Base-by-base conservation (phyloP, 352 stramenopile genomes). In the Globisporangium iwayamae region DNA sequence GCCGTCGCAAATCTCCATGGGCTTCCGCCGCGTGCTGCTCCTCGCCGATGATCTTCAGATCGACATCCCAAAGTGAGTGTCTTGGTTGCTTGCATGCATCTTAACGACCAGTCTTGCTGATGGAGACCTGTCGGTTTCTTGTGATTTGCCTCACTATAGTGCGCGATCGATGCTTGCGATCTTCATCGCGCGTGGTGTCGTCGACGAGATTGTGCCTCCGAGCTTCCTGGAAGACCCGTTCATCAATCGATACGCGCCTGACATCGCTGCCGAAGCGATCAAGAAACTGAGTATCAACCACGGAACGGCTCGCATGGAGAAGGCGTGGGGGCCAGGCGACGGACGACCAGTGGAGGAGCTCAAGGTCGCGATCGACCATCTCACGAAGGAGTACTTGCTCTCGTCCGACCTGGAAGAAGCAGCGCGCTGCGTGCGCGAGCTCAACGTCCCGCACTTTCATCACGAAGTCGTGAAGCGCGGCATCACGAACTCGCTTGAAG, bases 161-260 rank as follows among this genome's bases (percentile, higher is more conserved):
- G 89, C 89, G 56, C 81, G 96, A 69, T 90, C 83, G 48, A 98
- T 98, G 85, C 80, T 99, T 32, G 87, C 94, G 41, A 98, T 96
- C 67, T 99, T 99, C 80, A 79, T 98, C 34, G 98, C 97, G 4
- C 91, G 98, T 25, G 97, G 97, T 5, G 96, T 99, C 10, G 96
- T 98, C 41, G 98, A 99, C 69, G 98, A 99, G 72, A 97, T 99
- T 38, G 70, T 99, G 13, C 95, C 98, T 39, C 98, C 98, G 20
- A 97, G 94, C 45, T 99, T 99, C 69, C 72, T 99, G 13, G 96
- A 96, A 59, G 96, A 99, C 65, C 90, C 94, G 38, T 96, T 99
- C 71, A 96, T 99, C 66, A 74, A 89, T 61, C 83, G 86, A 41
- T 96, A 98, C 60, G 94, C 94, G 16, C 93, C 97, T 41, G 80